phyloP scores from a whole-genome alignment of 1,284 basidiomycete genomes.

The Malassezia obtusa region DNA sequence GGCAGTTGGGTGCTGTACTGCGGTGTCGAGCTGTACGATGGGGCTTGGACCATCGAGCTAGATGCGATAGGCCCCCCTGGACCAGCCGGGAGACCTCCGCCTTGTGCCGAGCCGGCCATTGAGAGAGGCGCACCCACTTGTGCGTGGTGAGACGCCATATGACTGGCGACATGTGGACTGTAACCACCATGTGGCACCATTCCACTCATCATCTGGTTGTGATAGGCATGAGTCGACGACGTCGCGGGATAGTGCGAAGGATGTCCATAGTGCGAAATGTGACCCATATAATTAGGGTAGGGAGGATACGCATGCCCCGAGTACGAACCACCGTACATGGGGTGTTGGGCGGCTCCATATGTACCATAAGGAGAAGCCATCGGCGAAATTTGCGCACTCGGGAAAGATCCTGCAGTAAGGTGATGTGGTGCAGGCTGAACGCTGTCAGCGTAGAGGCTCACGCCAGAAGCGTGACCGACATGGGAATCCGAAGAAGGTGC shows the following conservation, averaged over 20 bases:
- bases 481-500: constrained; percentile 6
- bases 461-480: constrained; percentile 4
- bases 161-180: constrained; percentile 3
- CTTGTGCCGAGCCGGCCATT: neutral
- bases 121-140: constrained; percentile 6
- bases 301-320: constrained; percentile 12
- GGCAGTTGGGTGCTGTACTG: constrained; percentile 43
- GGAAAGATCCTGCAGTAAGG: constrained; percentile 11
- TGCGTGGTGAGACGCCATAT: constrained; percentile 14
- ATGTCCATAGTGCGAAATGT: constrained; percentile 14
- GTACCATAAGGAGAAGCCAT: constrained; percentile 16
- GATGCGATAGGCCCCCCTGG: constrained; percentile 6
- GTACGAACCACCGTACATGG: constrained; percentile 17
- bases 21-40: constrained; percentile 34
- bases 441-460: constrained; percentile 11
- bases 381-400: constrained; percentile 13
- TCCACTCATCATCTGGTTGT: constrained; percentile 12
- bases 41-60: constrained; percentile 3
- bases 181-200: constrained; percentile 15
- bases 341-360: constrained; percentile 13
- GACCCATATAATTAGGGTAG: constrained; percentile 17
- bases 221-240: constrained; percentile 11
- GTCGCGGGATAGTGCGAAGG: constrained; percentile 13
- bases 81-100: neutral
- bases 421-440: constrained; percentile 12